Base-by-base conservation (phyloP, 805 yeast genomes). In the Wickerhamiella sorbophila region DNA sequence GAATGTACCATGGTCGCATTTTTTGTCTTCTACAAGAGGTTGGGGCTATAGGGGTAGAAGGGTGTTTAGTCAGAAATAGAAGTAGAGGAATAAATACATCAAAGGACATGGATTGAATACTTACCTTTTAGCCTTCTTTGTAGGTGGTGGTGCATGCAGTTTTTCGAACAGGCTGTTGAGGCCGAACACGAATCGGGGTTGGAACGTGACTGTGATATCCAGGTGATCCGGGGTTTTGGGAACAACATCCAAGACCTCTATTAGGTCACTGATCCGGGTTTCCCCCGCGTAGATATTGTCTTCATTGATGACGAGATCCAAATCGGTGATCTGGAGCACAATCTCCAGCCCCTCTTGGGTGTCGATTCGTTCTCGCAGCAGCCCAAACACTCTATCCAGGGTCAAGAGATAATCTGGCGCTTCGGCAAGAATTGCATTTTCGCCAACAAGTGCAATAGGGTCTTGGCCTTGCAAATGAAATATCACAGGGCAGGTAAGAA, bases 1-100 rank as follows among this genome's bases (percentile, higher is more conserved):
- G 80, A 36, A 84, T 64, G 26, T 54, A 50, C 3, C 57, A 52
- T 24, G 51, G 44, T 34, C 54, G 41, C 48, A 45, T 42, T 17
- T 31, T 27, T n/a, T n/a, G n/a, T n/a, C n/a, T n/a, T n/a, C n/a
- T n/a, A n/a, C n/a, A n/a, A 40, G 42, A 26, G 31, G 31, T 9
- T 9, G 31, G 31, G 31, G 14, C 9, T 26, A 26, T 26, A 26
- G 31, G 14, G 12, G 9, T 26, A 26, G 9, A 26, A 26, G 14
- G 16, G 17, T n/a, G 17, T n/a, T 6, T 31, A 31, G 33, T n/a
- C 33, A n/a, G 16, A n/a, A 15, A n/a, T 31, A 18, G 14, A 18
- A n/a, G 16, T 31, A 8, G 12, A 14, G 12, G 31, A 26, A 10
- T 26, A 26, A 26, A 14, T 10, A 10, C 14, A 10, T 10, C 9